Base-by-base conservation (phyloP, 257 asterid species). In the Echites panduratus region DNA sequence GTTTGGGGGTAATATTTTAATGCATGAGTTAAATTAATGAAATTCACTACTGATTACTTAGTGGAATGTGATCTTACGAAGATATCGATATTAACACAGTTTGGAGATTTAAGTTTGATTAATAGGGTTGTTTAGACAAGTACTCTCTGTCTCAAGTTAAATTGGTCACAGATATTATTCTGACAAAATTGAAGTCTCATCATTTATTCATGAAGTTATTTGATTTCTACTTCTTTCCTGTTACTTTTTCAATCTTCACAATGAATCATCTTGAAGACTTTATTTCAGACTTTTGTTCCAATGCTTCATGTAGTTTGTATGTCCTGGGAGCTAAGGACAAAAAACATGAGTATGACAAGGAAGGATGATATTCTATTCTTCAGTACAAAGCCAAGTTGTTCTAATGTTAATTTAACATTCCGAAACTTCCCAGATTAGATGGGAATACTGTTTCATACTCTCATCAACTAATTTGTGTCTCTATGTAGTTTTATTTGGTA, bases 261-360 rank as follows among this genome's bases (percentile, higher is more conserved):
- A 57, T 9, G 35, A 22, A 57, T 57, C 32, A 4, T 66, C 0
- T 44, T 35, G 69, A 17, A 35, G 71, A 12, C 20, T 67, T 67
- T 5, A 67, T 45, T 44, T 44, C 17, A 4, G 40, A 59, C 0
- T 17, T 68, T 19, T n/a, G 27, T 52, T 62, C 40, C 19, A 74
- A 53, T 53, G 24, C 63, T 63, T 77, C 65, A 68, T 48, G 71
- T 83, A 90, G 93, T 78, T 85, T 76, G 83, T 84, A 85, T 68
- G 82, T 72, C 61, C 67, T 35, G 5, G 89, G 83, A 70, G 80
- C 69, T 59, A 22, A 13, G 7, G 38, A 20, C 62, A 87, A 79
- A 43, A 83, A 78, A 76, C 69, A 72, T 20, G 86, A 84, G 11
- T 68, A 70, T 70, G 82, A 77, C 68, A 63, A 29, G 43, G 86